These are phyloP conservation scores for Suhomyces ambrosiae DNA, from an alignment of 1,139 yeast genomes.

Conservation along the genomic window DNA sequence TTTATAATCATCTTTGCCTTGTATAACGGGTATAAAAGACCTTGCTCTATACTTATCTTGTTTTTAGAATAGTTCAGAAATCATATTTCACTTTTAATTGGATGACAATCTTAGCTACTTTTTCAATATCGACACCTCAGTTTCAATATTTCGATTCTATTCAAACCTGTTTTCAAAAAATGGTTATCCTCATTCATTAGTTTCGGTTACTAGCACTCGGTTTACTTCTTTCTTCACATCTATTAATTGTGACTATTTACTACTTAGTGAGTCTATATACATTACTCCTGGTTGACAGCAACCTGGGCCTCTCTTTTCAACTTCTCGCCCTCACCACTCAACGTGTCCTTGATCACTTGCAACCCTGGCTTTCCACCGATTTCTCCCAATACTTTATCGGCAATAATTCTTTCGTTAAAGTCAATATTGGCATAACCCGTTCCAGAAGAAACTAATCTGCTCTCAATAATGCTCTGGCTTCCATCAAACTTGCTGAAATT, in stretches of 20 bases:
- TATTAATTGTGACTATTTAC: too few relatives aligned
- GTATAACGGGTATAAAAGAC: too few relatives aligned
- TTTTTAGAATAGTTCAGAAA: too few relatives aligned
- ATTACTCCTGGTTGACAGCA: constrained; percentile 23
- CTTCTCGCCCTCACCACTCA: constrained; percentile 33
- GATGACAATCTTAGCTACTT: too few relatives aligned
- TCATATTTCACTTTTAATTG: too few relatives aligned
- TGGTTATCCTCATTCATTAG: not conserved
- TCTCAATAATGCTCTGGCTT: constrained; percentile 36
- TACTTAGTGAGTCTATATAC: too few relatives aligned
- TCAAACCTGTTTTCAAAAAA: not conserved
- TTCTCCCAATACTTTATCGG: constrained; percentile 35
- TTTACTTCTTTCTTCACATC: not conserved
- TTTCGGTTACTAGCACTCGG: not conserved
- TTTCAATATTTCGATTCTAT: not conserved
- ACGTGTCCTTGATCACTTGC: constrained; percentile 28
- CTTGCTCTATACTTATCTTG: too few relatives aligned
- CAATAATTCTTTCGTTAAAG: constrained; percentile 36
- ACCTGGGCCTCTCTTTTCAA: constrained; percentile 41
- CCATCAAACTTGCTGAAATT: constrained; percentile 42
- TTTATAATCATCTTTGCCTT: too few relatives aligned
- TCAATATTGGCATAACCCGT: constrained; percentile 32
- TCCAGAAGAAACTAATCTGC: constrained; percentile 38
- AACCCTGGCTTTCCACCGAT: constrained; percentile 37
- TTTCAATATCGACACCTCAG: not conserved